phyloP scores from a whole-genome alignment of 116 monocot species.

The Thalassia testudinum region DNA sequence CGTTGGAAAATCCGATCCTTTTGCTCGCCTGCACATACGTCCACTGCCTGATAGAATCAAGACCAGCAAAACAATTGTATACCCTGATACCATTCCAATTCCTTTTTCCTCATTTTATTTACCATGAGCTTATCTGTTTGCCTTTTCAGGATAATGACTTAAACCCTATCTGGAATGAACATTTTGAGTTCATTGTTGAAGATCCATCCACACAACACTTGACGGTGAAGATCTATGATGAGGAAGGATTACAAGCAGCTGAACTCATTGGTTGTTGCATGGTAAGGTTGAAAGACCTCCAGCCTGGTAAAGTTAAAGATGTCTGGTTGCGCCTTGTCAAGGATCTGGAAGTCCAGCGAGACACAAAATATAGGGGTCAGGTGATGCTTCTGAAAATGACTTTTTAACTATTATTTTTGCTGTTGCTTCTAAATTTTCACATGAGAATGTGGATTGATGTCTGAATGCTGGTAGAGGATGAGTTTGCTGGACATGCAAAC shows the following conservation, averaged over 20 bases:
- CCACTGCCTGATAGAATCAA: slow-evolving; percentile 80
- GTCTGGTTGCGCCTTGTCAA: slow-evolving; percentile 87
- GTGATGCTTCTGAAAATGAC: slow-evolving; percentile 15
- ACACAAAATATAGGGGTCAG: slow-evolving; percentile 84
- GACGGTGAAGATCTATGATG: slow-evolving; percentile 75
- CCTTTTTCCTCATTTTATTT: not conserved
- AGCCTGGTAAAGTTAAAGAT: slow-evolving; percentile 92
- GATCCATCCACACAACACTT: slow-evolving; percentile 76
- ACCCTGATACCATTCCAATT: slow-evolving; percentile 1
- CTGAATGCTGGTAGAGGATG: too few relatives aligned
- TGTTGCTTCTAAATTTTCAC: too few relatives aligned
- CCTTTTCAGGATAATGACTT: slow-evolving; percentile 80
- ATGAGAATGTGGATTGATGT: too few relatives aligned
- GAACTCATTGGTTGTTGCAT: slow-evolving; percentile 78
- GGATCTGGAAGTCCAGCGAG: slow-evolving; percentile 86
- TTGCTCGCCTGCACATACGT: slow-evolving; percentile 59
- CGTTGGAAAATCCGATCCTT: slow-evolving; percentile 97
- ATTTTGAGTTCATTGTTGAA: slow-evolving; percentile 88
- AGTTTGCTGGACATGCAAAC: too few relatives aligned
- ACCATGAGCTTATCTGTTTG: not conserved
- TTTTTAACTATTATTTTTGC: too few relatives aligned
- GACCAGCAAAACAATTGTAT: slow-evolving; percentile 89
- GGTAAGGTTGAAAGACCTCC: slow-evolving; percentile 47
- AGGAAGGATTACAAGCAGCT: slow-evolving; percentile 82
- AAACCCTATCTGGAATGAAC: slow-evolving; percentile 97